Conservation (phyloP, 805 yeast species). For the Komagataella populi region DNA sequence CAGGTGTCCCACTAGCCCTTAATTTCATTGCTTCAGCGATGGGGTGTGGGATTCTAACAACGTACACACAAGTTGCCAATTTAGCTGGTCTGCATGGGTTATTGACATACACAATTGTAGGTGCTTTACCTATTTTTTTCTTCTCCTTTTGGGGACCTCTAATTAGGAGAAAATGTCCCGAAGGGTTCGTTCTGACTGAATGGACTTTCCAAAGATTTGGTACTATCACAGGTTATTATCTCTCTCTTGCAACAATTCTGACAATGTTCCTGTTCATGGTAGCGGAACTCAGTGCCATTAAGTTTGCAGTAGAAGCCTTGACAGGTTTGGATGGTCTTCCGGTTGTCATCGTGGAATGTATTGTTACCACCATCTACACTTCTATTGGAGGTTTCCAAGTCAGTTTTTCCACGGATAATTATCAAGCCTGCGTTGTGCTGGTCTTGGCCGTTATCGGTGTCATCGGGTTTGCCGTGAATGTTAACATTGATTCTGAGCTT, state of each 20-base stretch:
- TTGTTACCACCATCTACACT: slow-evolving; percentile 78
- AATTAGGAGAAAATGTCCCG: slow-evolving; percentile 67
- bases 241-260: slow-evolving; percentile 70
- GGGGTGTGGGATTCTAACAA: slow-evolving; percentile 82
- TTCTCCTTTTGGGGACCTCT: slow-evolving; percentile 77
- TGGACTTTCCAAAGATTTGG: slow-evolving; percentile 90
- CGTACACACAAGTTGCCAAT: slow-evolving; percentile 81
- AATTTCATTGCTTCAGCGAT: slow-evolving; percentile 80
- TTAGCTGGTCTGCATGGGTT: slow-evolving; percentile 80
- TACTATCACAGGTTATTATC: slow-evolving; percentile 50
- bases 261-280: slow-evolving; percentile 82
- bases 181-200: slow-evolving; percentile 84
- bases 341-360: slow-evolving; percentile 73
- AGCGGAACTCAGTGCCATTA: slow-evolving; percentile 72
- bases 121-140: slow-evolving; percentile 75
- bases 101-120: slow-evolving; percentile 63
- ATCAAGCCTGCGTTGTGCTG: slow-evolving; percentile 69
- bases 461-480: slow-evolving; percentile 66
- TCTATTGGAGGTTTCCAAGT: slow-evolving; percentile 82
- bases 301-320: slow-evolving; percentile 61
- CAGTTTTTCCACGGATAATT: slow-evolving; percentile 75
- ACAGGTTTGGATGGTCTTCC: slow-evolving; percentile 74
- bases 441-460: slow-evolving; percentile 56
- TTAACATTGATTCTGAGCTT: slow-evolving; percentile 44
- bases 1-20: slow-evolving; percentile 68